Evolutionary conservation across 1,284 basidiomycete genomes (phyloP).

Genomic region (Trichosporon coremiiforme): DNA sequence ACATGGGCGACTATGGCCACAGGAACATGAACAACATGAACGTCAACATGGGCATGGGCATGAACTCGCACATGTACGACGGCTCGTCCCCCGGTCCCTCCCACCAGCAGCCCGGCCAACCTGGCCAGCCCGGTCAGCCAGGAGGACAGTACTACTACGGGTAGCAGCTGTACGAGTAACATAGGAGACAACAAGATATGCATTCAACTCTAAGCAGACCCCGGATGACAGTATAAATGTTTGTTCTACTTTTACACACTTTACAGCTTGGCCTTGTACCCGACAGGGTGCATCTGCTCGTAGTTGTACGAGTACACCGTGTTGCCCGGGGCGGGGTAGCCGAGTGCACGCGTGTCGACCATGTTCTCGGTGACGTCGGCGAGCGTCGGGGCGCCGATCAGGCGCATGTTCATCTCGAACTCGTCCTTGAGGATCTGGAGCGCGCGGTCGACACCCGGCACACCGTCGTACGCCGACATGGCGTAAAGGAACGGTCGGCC

Average conservation of each 20-base stretch:
- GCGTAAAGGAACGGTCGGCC: slow-evolving; percentile 87
- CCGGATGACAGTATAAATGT: neutral
- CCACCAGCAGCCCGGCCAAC: slow-evolving; percentile 4
- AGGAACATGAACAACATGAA: neutral
- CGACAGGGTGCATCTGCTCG: slow-evolving; percentile 23
- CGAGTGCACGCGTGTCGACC: slow-evolving; percentile 71
- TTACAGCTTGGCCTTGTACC: slow-evolving; percentile 55
- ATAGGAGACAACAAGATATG: slow-evolving; percentile 3
- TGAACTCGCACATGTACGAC: neutral
- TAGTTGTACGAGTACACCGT: slow-evolving; percentile 73
- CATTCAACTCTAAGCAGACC: slow-evolving; percentile 8
- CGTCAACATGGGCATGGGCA: neutral
- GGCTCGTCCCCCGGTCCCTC: neutral
- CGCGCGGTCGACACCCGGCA: slow-evolving; percentile 73
- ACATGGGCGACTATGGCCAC: neutral
- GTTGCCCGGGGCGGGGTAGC: slow-evolving; percentile 67
- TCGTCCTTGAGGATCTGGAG: slow-evolving; percentile 81
- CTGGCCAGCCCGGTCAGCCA: neutral
- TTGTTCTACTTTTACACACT: neutral
- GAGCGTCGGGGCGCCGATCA: slow-evolving; percentile 78
- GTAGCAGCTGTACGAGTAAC: neutral
- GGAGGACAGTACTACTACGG: slow-evolving; percentile 13
- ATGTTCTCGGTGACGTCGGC: slow-evolving; percentile 78
- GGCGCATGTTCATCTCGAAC: slow-evolving; percentile 89
- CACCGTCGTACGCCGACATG: slow-evolving; percentile 77